Evolutionary conservation across 257 asterid species (phyloP), one percentile per base, ranked within the genome.

Genomic region (Thymus quinquecostatus): DNA sequence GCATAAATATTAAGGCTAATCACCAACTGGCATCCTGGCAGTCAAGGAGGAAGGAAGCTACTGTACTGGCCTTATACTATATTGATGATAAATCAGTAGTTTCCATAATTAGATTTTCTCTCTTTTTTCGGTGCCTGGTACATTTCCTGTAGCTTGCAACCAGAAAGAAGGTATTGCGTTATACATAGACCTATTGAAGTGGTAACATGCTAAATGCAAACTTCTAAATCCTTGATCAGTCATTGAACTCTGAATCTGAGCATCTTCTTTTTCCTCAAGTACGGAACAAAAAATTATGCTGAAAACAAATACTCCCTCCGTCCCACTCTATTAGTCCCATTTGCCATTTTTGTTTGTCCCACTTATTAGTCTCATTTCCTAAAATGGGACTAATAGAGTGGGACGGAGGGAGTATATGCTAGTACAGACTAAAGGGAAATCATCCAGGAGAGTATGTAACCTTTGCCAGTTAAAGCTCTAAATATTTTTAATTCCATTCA

Each of bases 21-120:
- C 45, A 36, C 41, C 1, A 54, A 30, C 41, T 29, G 34, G 34
- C 34, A 54, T 54, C 60, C 11, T 21, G 71, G 50, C 11, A 36
- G 59, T 73, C 34, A 47, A 36, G 43, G 62, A 30, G 64, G 43
- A 38, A 62, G 36, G 70, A 67, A 51, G 38, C 60, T 58, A 38
- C 11, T 60, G 75, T 41, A 59, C 27, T 53, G 28, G 53, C 60
- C 38, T 10, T 70, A 45, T 48, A 43, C 28, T 73, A 64, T 64
- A 29, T 54, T 72, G 36, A 53, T 41, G 27, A 66, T 45, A 64
- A 4, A 27, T 54, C 28, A 3, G 5, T 63, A 10, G 2, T 47
- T 63, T 44, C 36, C 21, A 21, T 21, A 21, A 21, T 21, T 21
- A 21, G 21, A 21, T 21, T 21, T 21, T 21, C 3, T 3, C 13